Conservation (phyloP, 148 eudicot species). For the Beta vulgaris region DNA sequence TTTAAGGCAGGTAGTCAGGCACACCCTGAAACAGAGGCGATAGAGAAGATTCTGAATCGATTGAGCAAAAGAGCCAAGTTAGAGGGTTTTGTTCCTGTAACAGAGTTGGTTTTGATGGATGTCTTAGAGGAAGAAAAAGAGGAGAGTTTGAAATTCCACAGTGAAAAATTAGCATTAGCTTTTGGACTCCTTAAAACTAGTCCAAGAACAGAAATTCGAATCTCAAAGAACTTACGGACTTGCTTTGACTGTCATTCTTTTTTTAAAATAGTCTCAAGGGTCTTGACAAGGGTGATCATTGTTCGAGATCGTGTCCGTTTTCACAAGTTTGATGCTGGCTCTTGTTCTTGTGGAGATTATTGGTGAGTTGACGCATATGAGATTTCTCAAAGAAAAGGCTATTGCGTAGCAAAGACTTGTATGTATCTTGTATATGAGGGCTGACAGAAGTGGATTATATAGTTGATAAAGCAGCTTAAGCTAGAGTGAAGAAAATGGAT, state of each 20-base stretch:
- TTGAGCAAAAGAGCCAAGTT: constrained; percentile 40
- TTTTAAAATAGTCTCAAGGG: constrained; percentile 53
- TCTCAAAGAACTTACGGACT: constrained; percentile 59
- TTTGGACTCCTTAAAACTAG: constrained; percentile 55
- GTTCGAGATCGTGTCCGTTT: constrained; percentile 70
- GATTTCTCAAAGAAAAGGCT: background rate
- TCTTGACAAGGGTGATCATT: constrained; percentile 56
- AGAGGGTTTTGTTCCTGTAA: constrained; percentile 46
- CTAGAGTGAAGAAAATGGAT: background rate
- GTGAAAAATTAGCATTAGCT: constrained; percentile 66
- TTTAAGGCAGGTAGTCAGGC: constrained; percentile 53
- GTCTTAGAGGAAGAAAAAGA: constrained; percentile 74
- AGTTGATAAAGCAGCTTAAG: background rate
- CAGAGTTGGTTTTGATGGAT: constrained; percentile 69
- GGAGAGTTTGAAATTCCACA: constrained; percentile 60
- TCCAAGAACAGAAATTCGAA: constrained; percentile 49
- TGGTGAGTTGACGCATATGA: constrained; percentile 37
- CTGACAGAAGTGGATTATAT: background rate
- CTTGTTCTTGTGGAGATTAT: constrained; percentile 66
- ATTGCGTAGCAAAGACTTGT: background rate
- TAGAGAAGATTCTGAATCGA: constrained; percentile 46
- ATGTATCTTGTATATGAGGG: background rate
- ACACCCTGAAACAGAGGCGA: constrained; percentile 43
- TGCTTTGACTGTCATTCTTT: constrained; percentile 69
- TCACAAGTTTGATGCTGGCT: constrained; percentile 59